Conservation (phyloP, 2,329 filamentous ascomycete genomes). For the Trichoderma semiorbis region DNA sequence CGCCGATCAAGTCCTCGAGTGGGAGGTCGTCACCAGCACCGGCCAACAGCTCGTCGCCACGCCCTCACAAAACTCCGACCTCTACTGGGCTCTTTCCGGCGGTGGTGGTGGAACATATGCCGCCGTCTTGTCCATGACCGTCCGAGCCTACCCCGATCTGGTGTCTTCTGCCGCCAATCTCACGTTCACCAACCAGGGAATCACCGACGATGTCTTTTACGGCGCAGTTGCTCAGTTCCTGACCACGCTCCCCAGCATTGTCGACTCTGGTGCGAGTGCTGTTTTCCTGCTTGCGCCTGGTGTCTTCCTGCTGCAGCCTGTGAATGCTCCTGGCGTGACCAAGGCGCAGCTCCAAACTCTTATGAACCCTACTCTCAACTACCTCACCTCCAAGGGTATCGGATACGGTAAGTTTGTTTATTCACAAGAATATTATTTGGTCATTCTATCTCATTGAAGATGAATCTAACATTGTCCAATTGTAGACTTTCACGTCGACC, state of each 20-base stretch:
- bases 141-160: conserved; percentile 6
- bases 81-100: conserved; percentile 62
- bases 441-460: too few relatives aligned
- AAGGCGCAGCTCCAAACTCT: not conserved
- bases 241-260: not conserved
- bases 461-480: not conserved
- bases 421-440: rapidly evolving
- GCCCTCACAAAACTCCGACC: conserved; percentile 46
- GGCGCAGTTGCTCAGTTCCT: not conserved
- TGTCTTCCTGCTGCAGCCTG: not conserved
- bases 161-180: not conserved
- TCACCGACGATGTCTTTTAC: conserved; percentile 1
- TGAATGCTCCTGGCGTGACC: not conserved
- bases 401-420: not conserved
- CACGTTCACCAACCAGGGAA: conserved; percentile 4
- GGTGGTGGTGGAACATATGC: conserved; percentile 41
- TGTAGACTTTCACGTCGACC: not conserved
- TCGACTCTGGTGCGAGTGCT: not conserved
- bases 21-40: conserved; percentile 51
- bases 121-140: conserved; percentile 13
- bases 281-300: not conserved
- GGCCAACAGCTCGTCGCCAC: conserved; percentile 49
- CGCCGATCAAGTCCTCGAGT: conserved; percentile 57
- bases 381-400: not conserved
- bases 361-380: not conserved